Evolutionary conservation across 2,329 filamentous ascomycete genomes (phyloP).

Genomic region (Colletotrichum sp.): DNA sequence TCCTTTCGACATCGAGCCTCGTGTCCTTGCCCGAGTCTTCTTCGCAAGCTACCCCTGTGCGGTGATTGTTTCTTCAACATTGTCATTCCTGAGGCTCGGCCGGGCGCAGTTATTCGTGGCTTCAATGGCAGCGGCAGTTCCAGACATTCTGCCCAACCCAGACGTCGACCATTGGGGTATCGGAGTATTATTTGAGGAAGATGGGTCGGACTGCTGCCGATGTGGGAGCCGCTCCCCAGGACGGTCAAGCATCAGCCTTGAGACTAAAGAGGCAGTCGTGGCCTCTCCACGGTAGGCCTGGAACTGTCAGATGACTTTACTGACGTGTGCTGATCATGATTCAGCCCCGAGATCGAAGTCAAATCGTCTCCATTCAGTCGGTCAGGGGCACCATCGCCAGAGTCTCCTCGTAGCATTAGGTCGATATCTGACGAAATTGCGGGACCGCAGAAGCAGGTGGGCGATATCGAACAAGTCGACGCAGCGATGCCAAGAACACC

Average conservation of each 20-base stretch:
- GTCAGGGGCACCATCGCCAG: background rate
- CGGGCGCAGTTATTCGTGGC: background rate
- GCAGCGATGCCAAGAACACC: background rate
- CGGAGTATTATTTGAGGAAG: background rate
- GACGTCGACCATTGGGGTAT: conserved; percentile 3
- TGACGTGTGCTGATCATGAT: background rate
- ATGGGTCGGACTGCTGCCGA: background rate
- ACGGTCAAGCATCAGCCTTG: background rate
- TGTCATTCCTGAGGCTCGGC: background rate
- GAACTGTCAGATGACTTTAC: background rate
- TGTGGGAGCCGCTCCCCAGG: background rate
- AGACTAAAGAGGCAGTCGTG: background rate
- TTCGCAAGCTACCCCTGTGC: background rate
- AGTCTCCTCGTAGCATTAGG: background rate
- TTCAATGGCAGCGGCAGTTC: background rate
- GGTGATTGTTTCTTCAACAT: background rate
- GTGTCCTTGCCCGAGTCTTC: background rate
- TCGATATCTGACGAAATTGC: background rate
- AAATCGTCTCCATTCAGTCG: background rate
- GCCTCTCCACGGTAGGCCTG: background rate
- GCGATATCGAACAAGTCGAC: background rate
- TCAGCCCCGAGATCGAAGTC: background rate
- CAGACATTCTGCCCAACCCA: background rate
- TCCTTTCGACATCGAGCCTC: background rate
- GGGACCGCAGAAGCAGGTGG: background rate